Evolutionary conservation across 2,329 filamentous ascomycete species (phyloP), one percentile per base, ranked within the genome.

Genomic region (Ascochyta pisi): DNA sequence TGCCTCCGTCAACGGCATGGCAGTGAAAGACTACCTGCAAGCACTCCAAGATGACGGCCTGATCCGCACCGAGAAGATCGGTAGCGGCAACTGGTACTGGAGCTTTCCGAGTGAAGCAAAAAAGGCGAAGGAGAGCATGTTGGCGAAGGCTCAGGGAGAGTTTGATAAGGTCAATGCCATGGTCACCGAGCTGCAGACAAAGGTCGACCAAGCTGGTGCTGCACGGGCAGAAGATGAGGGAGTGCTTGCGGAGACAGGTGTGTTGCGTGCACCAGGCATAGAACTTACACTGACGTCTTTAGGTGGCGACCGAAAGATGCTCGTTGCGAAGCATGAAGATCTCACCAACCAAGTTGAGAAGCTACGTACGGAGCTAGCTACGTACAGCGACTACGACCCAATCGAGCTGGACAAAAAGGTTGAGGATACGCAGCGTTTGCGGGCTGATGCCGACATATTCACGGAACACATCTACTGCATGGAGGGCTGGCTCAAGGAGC

Each of bases 1-100:
- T 41, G 85, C 84, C 6, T 84, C 84, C 9, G 86, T 89, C 76
- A 86, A 85, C 63, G 79, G 81, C 60, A 88, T 89, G 81, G 84
- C 87, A 68, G 84, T 87, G 41, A 88, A 88, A 73, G 87, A 89
- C 65, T 88, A 86, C 67, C 76, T 89, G 16, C 85, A 88, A 69
- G 78, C 81, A 4, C 80, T 89, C 19, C 77, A 79, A 8, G 85
- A 89, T 65, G 87, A 89, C 53, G 80, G 79, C 64, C 81, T 83
- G 64, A 83, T 89, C 58, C 81, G 82, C 16, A 83, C 88, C 26
- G 87, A 89, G 76, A 89, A 89, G 73, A 89, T 90, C 64, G 87
- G 87, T 39, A 87, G 81, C 60, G 86, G 86, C 26, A 89, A 89
- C 70, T 90, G 87, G 87, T 89, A 89, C 75, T 90, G 87, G 87